Conservation (phyloP, 2,329 filamentous ascomycete genomes). For the Monosporascus sp. region DNA sequence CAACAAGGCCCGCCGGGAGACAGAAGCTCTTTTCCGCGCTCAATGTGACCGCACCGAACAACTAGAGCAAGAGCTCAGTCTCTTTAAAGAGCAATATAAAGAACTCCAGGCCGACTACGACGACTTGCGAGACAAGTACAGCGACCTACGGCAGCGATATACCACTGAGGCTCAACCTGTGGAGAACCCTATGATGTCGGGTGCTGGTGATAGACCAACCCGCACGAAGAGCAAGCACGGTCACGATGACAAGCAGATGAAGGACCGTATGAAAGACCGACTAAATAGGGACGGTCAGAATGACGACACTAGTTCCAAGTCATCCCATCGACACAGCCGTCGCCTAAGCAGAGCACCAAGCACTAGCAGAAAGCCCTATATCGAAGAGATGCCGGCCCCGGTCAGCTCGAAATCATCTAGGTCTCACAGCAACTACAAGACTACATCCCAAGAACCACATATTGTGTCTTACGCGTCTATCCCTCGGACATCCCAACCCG, state of each 20-base stretch:
- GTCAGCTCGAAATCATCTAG: conserved; percentile 3
- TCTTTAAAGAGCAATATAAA: conserved; percentile 6
- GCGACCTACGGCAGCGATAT: conserved; percentile 6
- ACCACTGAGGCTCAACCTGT: conserved; percentile 1
- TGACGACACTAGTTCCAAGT: conserved; percentile 7
- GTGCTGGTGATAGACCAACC: conserved; percentile 3
- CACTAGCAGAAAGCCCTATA: conserved; percentile 12
- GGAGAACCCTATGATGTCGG: not conserved
- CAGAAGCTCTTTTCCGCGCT: conserved; percentile 10
- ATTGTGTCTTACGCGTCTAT: conserved; percentile 5
- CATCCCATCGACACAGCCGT: conserved; percentile 8
- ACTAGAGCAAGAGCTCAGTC: conserved; percentile 8
- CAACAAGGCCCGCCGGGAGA: conserved; percentile 10
- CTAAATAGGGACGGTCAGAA: not conserved
- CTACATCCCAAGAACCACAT: not conserved
- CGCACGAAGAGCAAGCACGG: conserved; percentile 11
- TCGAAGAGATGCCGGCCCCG: conserved; percentile 13
- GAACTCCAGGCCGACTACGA: conserved; percentile 1
- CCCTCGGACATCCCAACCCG: conserved; percentile 6
- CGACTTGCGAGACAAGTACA: conserved; percentile 5
- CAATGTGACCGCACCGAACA: conserved; percentile 10
- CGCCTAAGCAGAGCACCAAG: conserved; percentile 7
- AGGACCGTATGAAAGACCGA: conserved; percentile 8
- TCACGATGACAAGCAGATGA: conserved; percentile 4
- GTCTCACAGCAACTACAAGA: conserved; percentile 9